A percentile compares a stretch with the other conserved stretches of the same genome.
Conservation (phyloP, 345 rosid genomes). For the Psidium guajava region DNA sequence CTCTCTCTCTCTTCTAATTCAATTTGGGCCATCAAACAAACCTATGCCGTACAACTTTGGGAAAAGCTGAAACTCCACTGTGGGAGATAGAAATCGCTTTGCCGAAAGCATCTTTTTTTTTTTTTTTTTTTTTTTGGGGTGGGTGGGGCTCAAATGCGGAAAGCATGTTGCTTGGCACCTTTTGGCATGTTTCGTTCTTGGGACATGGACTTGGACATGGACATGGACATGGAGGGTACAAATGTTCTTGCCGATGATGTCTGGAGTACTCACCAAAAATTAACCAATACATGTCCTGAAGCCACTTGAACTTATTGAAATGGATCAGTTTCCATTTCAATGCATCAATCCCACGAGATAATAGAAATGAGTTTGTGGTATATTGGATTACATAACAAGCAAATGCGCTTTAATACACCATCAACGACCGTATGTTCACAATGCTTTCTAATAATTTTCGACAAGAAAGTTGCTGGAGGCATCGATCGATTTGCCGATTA, state of each 20-base stretch:
- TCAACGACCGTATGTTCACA: background rate
- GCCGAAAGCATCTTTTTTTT: background rate
- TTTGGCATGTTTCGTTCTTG: background rate
- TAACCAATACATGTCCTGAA: background rate
- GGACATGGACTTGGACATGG: background rate
- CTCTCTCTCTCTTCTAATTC: background rate
- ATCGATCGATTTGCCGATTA: background rate
- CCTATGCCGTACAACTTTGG: background rate
- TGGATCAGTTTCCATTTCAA: background rate
- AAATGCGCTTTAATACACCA: background rate
- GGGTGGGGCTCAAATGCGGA: background rate
- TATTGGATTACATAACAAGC: background rate
- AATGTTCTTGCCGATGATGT: background rate
- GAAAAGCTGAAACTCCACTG: background rate
- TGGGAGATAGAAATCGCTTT: background rate
- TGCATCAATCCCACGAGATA: too few relatives aligned
- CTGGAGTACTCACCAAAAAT: background rate
- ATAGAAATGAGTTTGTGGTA: too few relatives aligned
- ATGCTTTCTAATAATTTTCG: background rate
- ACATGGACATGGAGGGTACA: background rate
- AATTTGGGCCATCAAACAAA: background rate
- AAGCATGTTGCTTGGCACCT: background rate
- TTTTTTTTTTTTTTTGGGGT: too few relatives aligned
- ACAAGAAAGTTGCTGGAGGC: background rate
- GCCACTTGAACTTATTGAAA: background rate